phyloP scores from a whole-genome alignment of 306 rosid genomes.

The Bauhinia variegata region DNA sequence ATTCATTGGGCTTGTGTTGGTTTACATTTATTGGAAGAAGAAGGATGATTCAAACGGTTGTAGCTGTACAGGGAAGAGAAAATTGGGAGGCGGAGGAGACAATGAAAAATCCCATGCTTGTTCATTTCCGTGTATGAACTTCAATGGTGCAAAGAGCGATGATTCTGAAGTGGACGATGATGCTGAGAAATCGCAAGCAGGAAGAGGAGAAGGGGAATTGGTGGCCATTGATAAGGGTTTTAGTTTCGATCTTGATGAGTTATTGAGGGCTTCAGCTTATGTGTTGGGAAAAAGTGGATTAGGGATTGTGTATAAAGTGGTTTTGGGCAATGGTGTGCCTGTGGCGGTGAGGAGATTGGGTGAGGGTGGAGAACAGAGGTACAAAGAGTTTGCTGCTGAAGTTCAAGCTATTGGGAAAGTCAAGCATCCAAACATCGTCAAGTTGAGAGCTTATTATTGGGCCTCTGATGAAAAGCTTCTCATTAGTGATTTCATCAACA shows the following conservation, averaged over 20 bases:
- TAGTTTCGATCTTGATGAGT: constrained; percentile 86
- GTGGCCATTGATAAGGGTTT: constrained; percentile 95
- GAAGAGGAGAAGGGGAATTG: constrained; percentile 69
- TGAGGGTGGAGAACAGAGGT: constrained; percentile 96
- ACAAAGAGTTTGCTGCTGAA: constrained; percentile 87
- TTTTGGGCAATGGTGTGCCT: constrained; percentile 89
- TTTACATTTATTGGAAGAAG: constrained; percentile 84
- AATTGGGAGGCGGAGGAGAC: constrained; percentile 54
- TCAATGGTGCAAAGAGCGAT: constrained; percentile 56
- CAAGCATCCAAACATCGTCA: constrained; percentile 88
- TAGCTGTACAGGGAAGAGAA: constrained; percentile 73
- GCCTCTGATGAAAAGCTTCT: constrained; percentile 96
- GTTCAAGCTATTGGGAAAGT: constrained; percentile 88
- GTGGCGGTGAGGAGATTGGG: constrained; percentile 97
- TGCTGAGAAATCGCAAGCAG: constrained; percentile 44
- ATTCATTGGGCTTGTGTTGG: constrained; percentile 63
- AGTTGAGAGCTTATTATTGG: constrained; percentile 89
- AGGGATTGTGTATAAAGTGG: constrained; percentile 98
- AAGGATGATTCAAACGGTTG: constrained; percentile 75
- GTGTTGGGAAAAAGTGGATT: constrained; percentile 95
- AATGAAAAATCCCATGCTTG: constrained; percentile 44
- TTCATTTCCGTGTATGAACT: constrained; percentile 47
- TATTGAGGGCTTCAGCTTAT: constrained; percentile 89
- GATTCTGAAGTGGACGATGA: constrained; percentile 81
- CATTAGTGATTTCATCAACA: constrained; percentile 86